Evolutionary conservation across 2,329 filamentous ascomycete genomes (phyloP), one percentile per base, ranked within the genome.

Genomic region (Aspergillus arachidicola): DNA sequence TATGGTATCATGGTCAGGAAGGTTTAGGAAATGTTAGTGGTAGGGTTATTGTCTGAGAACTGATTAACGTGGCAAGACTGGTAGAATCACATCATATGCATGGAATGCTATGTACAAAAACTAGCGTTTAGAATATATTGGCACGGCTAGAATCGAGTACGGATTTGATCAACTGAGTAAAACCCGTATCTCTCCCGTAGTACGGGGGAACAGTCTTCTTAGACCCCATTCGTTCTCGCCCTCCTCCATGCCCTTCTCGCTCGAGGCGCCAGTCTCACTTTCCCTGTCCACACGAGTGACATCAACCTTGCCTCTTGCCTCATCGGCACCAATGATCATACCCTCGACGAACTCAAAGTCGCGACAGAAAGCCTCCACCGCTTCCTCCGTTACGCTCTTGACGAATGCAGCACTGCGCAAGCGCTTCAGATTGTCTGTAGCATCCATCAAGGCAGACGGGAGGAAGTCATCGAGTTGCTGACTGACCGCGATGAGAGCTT

Each of bases 361-460:
- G 36, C 86, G 84, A 69, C 93, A 96, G 79, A 99, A 99, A 59
- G 82, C 85, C 69, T 92, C 89, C 0, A 93, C 91, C 0, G 94
- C 94, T 67, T 91, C 87, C 70, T 96, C 92, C 0, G 92, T 95
- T 56, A 97, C 86, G 54, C 89, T 84, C 55, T 92, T 87, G 16
- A 91, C 90, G 62, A 96, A 80, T 12, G 83, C 84, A 1, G 91
- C 86, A 71, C 92, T 91, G 65, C 91, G 88, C 1, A 99, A 80
- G 48, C 87, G 83, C 67, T 89, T 90, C 30, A 98, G 78, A 64
- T 93, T 92, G 57, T 95, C 91, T 70, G 92, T 88, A 3, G 94
- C 94, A 75, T 99, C 95, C 83, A 97, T 94, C 34, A 97, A 84
- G 3, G 94, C 95, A 1, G 93, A 96, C 0, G 95, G 94, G 28